Evolutionary conservation across 129 eudicot species (phyloP).

Genomic region (Saposhnikovia divaricata): DNA sequence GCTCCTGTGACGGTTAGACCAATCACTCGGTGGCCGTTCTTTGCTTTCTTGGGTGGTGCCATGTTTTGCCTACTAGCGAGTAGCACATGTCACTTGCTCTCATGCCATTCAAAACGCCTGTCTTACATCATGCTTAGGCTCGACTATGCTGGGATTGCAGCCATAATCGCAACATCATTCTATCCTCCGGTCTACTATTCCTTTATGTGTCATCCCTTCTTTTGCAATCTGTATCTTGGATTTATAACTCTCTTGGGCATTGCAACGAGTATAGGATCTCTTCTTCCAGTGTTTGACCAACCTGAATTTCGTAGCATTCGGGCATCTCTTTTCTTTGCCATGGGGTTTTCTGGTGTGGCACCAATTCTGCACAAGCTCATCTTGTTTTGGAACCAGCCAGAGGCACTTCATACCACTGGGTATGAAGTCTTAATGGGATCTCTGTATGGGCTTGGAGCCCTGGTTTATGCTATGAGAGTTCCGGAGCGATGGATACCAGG

Average conservation of each 20-base stretch:
- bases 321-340: slow-evolving; percentile 61
- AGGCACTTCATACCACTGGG: slow-evolving; percentile 69
- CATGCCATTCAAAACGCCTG: slow-evolving; percentile 48
- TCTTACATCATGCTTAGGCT: slow-evolving; percentile 22
- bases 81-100: slow-evolving; percentile 77
- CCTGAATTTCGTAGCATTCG: slow-evolving; percentile 65
- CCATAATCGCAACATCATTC: slow-evolving; percentile 24
- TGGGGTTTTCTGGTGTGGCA: slow-evolving; percentile 76
- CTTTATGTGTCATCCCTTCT: slow-evolving; percentile 35
- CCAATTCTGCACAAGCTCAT: slow-evolving; percentile 78
- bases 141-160: slow-evolving; percentile 27
- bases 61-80: slow-evolving; percentile 86
- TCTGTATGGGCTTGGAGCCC: slow-evolving; percentile 76
- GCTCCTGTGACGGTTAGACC: slow-evolving; percentile 64
- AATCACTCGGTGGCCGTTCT: slow-evolving; percentile 93
- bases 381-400: slow-evolving; percentile 68
- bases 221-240: slow-evolving; percentile 12
- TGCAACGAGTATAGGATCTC: slow-evolving; percentile 28
- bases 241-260: slow-evolving; percentile 22
- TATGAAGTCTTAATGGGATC: slow-evolving; percentile 81
- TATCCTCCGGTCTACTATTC: slow-evolving; percentile 74
- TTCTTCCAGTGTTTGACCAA: slow-evolving; percentile 60
- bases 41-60: slow-evolving; percentile 88
- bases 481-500: slow-evolving; percentile 98
- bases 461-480: slow-evolving; percentile 70